Conservation (phyloP, 305 asterid genomes). For the Rubia occidens region DNA sequence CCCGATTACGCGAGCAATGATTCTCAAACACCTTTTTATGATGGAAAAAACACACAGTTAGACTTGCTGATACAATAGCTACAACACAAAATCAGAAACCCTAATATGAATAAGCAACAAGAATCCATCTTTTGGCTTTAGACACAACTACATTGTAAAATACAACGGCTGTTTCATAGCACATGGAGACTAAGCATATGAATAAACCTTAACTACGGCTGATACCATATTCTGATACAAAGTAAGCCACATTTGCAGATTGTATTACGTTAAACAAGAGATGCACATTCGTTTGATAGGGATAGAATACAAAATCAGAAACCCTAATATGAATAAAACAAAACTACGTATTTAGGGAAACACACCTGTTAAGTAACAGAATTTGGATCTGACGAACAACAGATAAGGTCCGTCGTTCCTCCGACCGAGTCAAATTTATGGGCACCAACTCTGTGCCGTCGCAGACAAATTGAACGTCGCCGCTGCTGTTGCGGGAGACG, state of each 20-base stretch:
- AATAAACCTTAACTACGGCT: too few species aligned
- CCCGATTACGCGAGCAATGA: constrained; percentile 44
- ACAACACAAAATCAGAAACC: not conserved
- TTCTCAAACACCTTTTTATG: constrained; percentile 31
- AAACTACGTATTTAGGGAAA: not conserved
- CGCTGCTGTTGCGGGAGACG: constrained; percentile 26
- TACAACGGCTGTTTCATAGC: too few species aligned
- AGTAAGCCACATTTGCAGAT: too few species aligned
- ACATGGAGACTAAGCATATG: too few species aligned
- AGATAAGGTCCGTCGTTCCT: constrained; percentile 57
- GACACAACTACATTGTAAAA: too few species aligned
- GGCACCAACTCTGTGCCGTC: constrained; percentile 38
- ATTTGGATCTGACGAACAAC: constrained; percentile 60
- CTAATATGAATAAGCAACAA: not conserved
- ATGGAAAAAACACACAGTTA: not conserved
- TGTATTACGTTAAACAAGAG: too few species aligned
- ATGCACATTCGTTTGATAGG: too few species aligned
- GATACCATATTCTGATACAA: too few species aligned
- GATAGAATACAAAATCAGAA: not conserved
- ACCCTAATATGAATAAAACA: not conserved
- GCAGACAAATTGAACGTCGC: constrained; percentile 30
- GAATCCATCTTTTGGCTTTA: too few species aligned
- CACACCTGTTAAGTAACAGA: constrained; percentile 34
- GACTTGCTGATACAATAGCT: not conserved
- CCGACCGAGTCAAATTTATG: constrained; percentile 23